Evolutionary conservation across 2,329 filamentous ascomycete genomes (phyloP).

Genomic region (Biscogniauxia mediterranea): DNA sequence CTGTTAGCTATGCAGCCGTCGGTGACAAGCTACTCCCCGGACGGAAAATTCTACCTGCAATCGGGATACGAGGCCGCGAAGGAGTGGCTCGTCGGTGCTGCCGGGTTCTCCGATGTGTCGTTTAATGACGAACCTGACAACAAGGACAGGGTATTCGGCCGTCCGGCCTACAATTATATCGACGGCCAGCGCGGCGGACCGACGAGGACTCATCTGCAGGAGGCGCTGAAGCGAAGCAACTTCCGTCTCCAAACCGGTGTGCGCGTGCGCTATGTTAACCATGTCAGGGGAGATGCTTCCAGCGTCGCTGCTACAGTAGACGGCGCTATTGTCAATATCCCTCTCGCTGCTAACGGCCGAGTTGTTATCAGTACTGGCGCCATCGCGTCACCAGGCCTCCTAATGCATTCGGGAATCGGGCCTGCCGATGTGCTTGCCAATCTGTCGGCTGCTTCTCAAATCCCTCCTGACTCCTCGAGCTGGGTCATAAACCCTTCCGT

Average conservation of each 20-base stretch:
- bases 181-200: slow-evolving; percentile 50
- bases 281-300: slow-evolving; percentile 38
- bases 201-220: slow-evolving; percentile 48
- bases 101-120: slow-evolving; percentile 46
- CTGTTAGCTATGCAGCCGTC: slow-evolving; percentile 44
- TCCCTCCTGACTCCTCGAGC: slow-evolving; percentile 29
- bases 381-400: slow-evolving; percentile 30
- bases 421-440: slow-evolving; percentile 22
- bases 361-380: slow-evolving; percentile 39
- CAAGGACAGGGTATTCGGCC: slow-evolving; percentile 48
- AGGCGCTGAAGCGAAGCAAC: slow-evolving; percentile 39
- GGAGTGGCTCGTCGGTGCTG: slow-evolving; percentile 49
- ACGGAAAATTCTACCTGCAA: slow-evolving; percentile 46
- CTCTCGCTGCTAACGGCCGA: slow-evolving; percentile 26
- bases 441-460: slow-evolving; percentile 16
- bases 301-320: slow-evolving; percentile 39
- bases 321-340: slow-evolving; percentile 31
- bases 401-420: slow-evolving; percentile 41
- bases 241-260: slow-evolving; percentile 45
- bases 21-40: slow-evolving; percentile 42
- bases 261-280: slow-evolving; percentile 44
- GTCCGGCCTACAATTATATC: slow-evolving; percentile 47
- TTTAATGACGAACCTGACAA: slow-evolving; percentile 45
- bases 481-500: slow-evolving; percentile 52
- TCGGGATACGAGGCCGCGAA: slow-evolving; percentile 45